These are phyloP conservation scores for Ettlia oleoabundans DNA, from an alignment of 139 green algal species.

Conservation along the genomic window DNA sequence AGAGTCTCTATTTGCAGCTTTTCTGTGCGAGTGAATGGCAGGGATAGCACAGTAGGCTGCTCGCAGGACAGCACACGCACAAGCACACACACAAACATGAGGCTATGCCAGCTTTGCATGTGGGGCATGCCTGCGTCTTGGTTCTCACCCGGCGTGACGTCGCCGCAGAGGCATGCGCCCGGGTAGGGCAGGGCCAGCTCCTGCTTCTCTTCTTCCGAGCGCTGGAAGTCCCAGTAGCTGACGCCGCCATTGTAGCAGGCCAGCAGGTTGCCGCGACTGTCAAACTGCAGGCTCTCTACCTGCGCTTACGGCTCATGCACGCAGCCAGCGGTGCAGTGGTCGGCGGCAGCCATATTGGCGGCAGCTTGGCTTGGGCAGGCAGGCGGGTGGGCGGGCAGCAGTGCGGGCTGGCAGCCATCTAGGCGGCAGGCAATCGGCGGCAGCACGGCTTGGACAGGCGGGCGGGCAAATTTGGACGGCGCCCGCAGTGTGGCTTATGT, in stretches of 20 bases:
- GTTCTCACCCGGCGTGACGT: constrained; percentile 15
- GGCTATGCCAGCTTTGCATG: not conserved
- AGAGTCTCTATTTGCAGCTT: too few species aligned
- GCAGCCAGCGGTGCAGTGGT: not conserved
- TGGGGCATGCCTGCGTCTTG: too few species aligned
- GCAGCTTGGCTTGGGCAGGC: too few species aligned
- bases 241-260: constrained; percentile 36
- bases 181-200: constrained; percentile 35
- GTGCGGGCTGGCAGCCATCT: too few species aligned
- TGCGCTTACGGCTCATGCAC: not conserved
- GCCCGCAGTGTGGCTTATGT: too few species aligned
- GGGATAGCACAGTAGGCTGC: too few species aligned
- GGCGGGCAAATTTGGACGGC: too few species aligned
- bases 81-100: not conserved
- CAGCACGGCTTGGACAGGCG: too few species aligned
- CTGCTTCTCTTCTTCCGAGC: constrained; percentile 15
- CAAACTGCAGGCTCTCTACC: constrained; percentile 37
- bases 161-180: constrained; percentile 22
- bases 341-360: too few species aligned
- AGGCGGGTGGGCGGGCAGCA: not conserved
- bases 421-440: too few species aligned
- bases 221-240: constrained; percentile 24
- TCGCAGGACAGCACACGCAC: too few species aligned
- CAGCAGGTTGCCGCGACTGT: constrained; percentile 33
- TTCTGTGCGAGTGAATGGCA: too few species aligned